Evolutionary conservation across 1,284 basidiomycete species (phyloP), one percentile per base, ranked within the genome.

Genomic region (Phellopilus nigrolimitatus): DNA sequence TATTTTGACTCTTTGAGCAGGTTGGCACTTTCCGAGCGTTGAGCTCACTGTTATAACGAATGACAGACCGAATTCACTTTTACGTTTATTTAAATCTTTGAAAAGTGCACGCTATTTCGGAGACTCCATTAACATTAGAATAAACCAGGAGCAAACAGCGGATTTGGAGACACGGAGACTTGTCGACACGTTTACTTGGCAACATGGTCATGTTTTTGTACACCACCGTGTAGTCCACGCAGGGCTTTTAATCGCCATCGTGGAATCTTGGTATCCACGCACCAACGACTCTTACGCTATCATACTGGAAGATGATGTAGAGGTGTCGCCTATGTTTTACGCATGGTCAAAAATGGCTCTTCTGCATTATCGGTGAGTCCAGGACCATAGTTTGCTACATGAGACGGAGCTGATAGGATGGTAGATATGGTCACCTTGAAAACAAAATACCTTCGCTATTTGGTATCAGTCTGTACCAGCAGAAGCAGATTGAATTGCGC

Each of bases 251-350:
- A 76, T 85, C 2, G 86, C 89, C 5, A 80, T 92, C 7, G 84
- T 91, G 9, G 89, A 92, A 64, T 87, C 86, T 2, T 92, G 90
- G 89, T 91, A 89, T 62, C 89, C 90, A 2, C 67, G 71, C 25
- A 73, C 75, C 17, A 77, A 90, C 54, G 69, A 91, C 58, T 78
- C 81, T 1, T 91, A 90, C 62, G 89, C 84, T 3, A 64, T 92
- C 4, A 67, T 92, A 15, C 75, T 92, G 4, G 89, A 91, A 63
- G 90, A 92, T 61, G 89, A 92, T 61, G 74, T 90, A 4, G 90
- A 92, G 61, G 66, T 91, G 3, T 91, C 88, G 3, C 84, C 88
- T 0, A 62, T 90, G 13, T 90, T 88, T 65, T 91, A 88, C 61
- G 87, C 85, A 3, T 92, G 89, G 88, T 62, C 78, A 47, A 91